phyloP scores from a whole-genome alignment of 805 yeast genomes.

The Lipomyces spencermartinsiae region DNA sequence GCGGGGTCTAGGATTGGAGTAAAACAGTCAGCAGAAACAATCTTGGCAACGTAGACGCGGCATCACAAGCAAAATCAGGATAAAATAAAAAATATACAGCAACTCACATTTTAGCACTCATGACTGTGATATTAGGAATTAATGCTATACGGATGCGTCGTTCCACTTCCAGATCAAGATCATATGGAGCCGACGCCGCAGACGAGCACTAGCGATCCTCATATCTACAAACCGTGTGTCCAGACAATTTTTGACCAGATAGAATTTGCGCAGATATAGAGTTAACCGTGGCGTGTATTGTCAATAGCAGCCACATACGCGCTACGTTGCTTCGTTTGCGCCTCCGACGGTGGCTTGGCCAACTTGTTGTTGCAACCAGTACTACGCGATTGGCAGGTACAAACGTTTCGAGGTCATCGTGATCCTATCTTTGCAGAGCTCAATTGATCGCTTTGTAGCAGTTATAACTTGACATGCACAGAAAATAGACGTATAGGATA shows the following conservation, averaged over 20 bases:
- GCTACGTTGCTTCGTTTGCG: not conserved
- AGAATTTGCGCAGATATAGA: not conserved
- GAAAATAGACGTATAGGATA: conserved; percentile 9
- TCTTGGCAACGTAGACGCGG: not conserved
- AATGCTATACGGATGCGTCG: not conserved
- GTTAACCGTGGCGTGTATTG: not conserved
- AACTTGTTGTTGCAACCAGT: not conserved
- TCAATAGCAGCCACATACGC: not conserved
- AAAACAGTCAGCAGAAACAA: not conserved
- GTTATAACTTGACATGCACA: conserved; percentile 21
- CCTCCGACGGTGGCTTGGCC: not conserved
- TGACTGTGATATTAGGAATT: not conserved
- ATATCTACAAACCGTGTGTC: too few relatives aligned
- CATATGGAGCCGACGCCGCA: not conserved
- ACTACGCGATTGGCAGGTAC: not conserved
- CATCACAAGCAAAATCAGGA: not conserved
- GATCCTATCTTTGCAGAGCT: not conserved
- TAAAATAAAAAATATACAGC: not conserved
- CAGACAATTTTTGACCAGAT: too few relatives aligned
- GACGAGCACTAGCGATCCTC: too few relatives aligned
- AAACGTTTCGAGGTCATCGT: not conserved
- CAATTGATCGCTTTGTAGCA: not conserved
- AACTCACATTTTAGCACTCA: conserved; percentile 37
- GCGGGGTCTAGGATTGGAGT: conserved; percentile 63
- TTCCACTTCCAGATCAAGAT: not conserved